A percentile compares a stretch with the other conserved stretches of the same genome.
Conservation (phyloP, 176 grass and related monocot genomes). For the Carex parvula region DNA sequence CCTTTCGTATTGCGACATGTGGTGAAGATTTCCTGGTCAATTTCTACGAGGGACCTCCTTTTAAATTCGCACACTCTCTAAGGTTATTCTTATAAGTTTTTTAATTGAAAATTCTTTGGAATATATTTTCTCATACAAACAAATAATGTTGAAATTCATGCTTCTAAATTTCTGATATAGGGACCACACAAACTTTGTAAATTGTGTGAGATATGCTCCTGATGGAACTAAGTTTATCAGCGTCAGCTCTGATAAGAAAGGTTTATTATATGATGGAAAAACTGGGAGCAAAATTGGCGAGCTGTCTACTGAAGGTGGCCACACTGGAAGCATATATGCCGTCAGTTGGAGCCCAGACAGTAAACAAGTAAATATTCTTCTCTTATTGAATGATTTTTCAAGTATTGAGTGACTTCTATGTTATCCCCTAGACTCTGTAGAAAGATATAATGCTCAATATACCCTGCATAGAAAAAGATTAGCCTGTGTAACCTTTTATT, state of each 20-base stretch:
- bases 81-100: conserved; percentile 38
- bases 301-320: conserved; percentile 52
- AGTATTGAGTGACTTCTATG: background rate
- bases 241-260: conserved; percentile 96
- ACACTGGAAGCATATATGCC: conserved; percentile 96
- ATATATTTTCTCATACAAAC: conserved; percentile 3
- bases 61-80: conserved; percentile 92
- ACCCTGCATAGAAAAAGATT: background rate
- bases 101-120: background rate
- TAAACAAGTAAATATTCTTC: conserved; percentile 67
- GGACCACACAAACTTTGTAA: conserved; percentile 95
- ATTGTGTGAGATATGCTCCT: conserved; percentile 84
- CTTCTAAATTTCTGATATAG: conserved; percentile 41
- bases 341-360: conserved; percentile 95
- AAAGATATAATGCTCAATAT: background rate
- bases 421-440: background rate
- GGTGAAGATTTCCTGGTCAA: conserved; percentile 97
- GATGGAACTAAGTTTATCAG: conserved; percentile 97
- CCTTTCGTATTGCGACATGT: conserved; percentile 86
- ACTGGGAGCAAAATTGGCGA: conserved; percentile 93
- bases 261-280: conserved; percentile 88
- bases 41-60: conserved; percentile 89
- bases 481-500: background rate
- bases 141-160: background rate
- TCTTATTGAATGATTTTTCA: conserved; percentile 15